Conservation (phyloP, 306 rosid species). For the Prunus fruticosa region DNA sequence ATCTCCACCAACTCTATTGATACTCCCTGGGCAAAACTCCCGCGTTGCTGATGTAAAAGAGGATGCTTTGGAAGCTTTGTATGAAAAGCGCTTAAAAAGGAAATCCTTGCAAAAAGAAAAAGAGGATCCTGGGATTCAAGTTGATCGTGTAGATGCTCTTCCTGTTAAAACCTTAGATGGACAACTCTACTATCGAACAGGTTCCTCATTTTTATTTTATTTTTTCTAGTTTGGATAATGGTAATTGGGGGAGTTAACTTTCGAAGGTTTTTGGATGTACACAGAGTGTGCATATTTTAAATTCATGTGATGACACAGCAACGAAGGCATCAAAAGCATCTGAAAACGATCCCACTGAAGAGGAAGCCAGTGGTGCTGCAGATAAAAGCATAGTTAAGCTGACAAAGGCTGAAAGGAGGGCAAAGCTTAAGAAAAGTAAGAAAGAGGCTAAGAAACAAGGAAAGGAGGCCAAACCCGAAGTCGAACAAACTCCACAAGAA, state of each 20-base stretch:
- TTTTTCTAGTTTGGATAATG: not conserved
- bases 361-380: conserved; percentile 31
- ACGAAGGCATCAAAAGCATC: conserved; percentile 32
- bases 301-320: conserved; percentile 32
- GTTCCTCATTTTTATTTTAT: conserved; percentile 20
- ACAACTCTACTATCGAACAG: conserved; percentile 56
- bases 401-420: conserved; percentile 81
- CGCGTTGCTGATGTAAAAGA: conserved; percentile 92
- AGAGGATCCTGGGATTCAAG: conserved; percentile 54
- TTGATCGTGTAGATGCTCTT: conserved; percentile 86
- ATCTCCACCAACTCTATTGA: no score
- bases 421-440: conserved; percentile 69
- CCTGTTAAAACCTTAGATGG: conserved; percentile 88
- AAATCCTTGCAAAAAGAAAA: conserved; percentile 53
- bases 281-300: not conserved
- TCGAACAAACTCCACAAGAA: conserved; percentile 66
- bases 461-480: conserved; percentile 50
- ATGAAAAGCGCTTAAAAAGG: conserved; percentile 69
- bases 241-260: not conserved
- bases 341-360: conserved; percentile 38
- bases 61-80: conserved; percentile 79
- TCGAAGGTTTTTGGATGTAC: not conserved
- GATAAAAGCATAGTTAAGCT: conserved; percentile 54
- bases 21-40: no score
- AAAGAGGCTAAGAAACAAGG: conserved; percentile 77